Base-by-base conservation (phyloP, 768 basidiomycete species). In the Russula sp. region DNA sequence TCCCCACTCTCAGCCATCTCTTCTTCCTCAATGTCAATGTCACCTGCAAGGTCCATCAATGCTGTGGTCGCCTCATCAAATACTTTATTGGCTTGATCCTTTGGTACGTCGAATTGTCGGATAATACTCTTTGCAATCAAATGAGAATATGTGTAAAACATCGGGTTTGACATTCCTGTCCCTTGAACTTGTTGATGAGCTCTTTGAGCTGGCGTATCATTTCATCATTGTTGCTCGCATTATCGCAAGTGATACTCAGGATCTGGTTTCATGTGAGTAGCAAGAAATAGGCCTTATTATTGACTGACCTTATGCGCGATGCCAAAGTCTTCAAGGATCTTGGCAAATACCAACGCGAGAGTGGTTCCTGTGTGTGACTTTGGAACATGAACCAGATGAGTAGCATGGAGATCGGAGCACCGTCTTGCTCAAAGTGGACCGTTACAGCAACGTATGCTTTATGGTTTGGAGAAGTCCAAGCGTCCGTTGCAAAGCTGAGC, bases 61-160 rank as follows among this genome's bases (percentile, higher is more conserved):
- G 14, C 2, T 11, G 8, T 3, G 4, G 20, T 44, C 10, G 26
- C 54, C 5, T 28, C 58, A n/a, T 48, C 59, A 9, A 50, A 16
- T 4, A 38, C 64, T 0, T 10, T 44, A 3, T 26, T 11, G 7
- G 16, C 55, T 38, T 67, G 57, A 16, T 28, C 61, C 46, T 71
- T 70, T 5, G 67, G 63, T 11, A 74, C 50, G 32, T 80, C 76
- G 68, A 80, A 81, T 56, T 71, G 68, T 0, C 57, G 1, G 0
- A 80, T 38, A 0, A 78, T 24, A 0, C 65, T 69, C 53, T 78
- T 77, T 0, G 75, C 77, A 1, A 76, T 69, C 0, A 81, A 67
- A 46, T 78, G 22, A 79, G 22, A 3, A 77, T 68, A 52, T 81
- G 80, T 0, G 68, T 60, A 57, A 82, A 79, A 63, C 80, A 82